Evolutionary conservation across 1,284 basidiomycete genomes (phyloP).

Genomic region (Boletellus dicymbophilus): DNA sequence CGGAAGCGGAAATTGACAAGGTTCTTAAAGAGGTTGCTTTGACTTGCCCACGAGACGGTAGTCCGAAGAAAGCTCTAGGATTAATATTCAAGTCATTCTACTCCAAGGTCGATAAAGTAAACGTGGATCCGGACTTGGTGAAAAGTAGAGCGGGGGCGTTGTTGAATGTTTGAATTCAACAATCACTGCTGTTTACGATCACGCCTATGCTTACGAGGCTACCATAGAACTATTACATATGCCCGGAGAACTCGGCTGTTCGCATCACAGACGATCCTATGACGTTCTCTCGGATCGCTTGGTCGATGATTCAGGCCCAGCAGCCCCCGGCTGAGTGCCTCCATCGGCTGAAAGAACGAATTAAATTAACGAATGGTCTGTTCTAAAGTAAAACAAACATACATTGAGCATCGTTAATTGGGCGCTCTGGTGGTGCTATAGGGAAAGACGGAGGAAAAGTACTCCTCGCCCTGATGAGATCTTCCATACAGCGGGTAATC

Average conservation of each 20-base stretch:
- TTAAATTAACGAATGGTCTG: conserved; percentile 5
- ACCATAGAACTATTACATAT: conserved; percentile 6
- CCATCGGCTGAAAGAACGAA: conserved; percentile 3
- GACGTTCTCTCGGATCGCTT: background rate
- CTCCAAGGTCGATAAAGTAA: conserved; percentile 55
- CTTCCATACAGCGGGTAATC: conserved; percentile 72
- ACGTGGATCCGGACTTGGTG: conserved; percentile 58
- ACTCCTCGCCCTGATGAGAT: conserved; percentile 74
- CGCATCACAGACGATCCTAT: too few species aligned
- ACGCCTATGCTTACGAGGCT: conserved; percentile 1
- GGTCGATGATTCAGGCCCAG: conserved; percentile 3
- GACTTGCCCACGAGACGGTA: conserved; percentile 26
- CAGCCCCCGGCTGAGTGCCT: background rate
- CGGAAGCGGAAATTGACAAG: conserved; percentile 54
- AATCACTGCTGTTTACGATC: background rate
- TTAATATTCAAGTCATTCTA: conserved; percentile 65
- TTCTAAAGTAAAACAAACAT: conserved; percentile 8
- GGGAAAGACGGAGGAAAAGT: conserved; percentile 48
- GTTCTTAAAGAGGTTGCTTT: conserved; percentile 45
- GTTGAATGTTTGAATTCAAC: conserved; percentile 23
- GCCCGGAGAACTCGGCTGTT: background rate
- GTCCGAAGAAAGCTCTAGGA: conserved; percentile 45
- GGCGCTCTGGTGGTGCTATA: conserved; percentile 1
- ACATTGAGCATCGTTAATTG: conserved; percentile 11
- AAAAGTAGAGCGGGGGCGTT: conserved; percentile 50